Evolutionary conservation across 164 flowering plant genomes (phyloP).

Genomic region (Berberis vulgaris): DNA sequence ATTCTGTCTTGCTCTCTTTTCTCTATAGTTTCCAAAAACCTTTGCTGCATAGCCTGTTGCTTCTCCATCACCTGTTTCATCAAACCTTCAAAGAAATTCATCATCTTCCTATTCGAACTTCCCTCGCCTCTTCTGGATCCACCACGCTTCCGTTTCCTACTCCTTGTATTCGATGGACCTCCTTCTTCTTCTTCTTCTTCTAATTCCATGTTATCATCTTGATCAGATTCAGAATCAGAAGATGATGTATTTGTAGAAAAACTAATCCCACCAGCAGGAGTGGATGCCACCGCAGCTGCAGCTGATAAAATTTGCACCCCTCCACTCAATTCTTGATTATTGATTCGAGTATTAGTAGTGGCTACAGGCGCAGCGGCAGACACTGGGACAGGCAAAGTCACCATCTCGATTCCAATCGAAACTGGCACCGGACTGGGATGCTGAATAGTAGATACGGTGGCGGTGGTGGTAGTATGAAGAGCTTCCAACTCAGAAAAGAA

Average conservation of each 20-base stretch:
- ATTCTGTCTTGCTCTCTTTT: constrained; percentile 46
- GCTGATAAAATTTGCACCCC: background rate
- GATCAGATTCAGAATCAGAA: constrained; percentile 23
- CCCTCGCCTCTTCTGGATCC: constrained; percentile 5
- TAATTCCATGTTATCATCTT: constrained; percentile 23
- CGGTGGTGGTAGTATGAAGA: constrained; percentile 25
- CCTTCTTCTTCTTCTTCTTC: constrained; percentile 3
- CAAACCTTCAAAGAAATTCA: constrained; percentile 45
- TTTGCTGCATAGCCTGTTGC: constrained; percentile 56
- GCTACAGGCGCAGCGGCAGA: constrained; percentile 2
- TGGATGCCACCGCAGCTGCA: constrained; percentile 8
- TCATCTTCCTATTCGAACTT: constrained; percentile 38
- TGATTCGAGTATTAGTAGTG: background rate
- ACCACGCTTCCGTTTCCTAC: background rate
- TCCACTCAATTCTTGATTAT: constrained; percentile 5
- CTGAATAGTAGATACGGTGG: background rate
- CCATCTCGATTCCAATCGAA: constrained; percentile 11
- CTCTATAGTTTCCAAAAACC: constrained; percentile 55
- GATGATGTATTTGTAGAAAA: constrained; percentile 44
- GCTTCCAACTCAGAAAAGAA: constrained; percentile 60
- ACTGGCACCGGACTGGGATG: constrained; percentile 1
- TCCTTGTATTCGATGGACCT: background rate
- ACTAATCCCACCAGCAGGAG: constrained; percentile 23
- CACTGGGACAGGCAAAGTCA: constrained; percentile 7
- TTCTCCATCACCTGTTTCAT: constrained; percentile 48